Percentiles rank a stretch among this genome's conserved stretches.
These are phyloP conservation scores for Rachicladosporium sp. DNA, from an alignment of 2,329 filamentous ascomycete species.

Conservation along the genomic window DNA sequence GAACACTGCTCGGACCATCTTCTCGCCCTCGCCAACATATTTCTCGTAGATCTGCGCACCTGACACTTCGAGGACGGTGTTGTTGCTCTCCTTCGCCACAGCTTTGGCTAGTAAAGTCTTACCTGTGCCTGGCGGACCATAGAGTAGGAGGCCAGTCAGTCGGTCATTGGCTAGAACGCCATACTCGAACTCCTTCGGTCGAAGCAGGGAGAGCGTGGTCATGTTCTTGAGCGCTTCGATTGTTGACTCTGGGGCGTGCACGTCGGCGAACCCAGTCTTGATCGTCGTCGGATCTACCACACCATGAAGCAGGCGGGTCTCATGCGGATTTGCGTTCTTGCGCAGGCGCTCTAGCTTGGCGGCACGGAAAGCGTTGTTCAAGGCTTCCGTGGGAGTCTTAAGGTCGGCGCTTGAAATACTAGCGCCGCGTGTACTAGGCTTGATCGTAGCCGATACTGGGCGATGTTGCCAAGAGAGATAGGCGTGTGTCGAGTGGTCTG, in stretches of 20 bases:
- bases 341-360: conserved; percentile 35
- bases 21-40: conserved; percentile 92
- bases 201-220: conserved; percentile 72
- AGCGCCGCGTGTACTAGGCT: background rate
- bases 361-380: background rate
- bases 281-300: conserved; percentile 74
- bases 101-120: conserved; percentile 68
- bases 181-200: conserved; percentile 92
- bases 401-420: background rate
- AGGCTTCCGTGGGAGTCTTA: conserved; percentile 4
- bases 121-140: conserved; percentile 80
- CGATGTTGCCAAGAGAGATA: conserved; percentile 3
- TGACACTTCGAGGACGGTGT: conserved; percentile 68
- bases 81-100: conserved; percentile 52
- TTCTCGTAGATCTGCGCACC: conserved; percentile 91
- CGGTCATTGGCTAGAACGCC: conserved; percentile 84
- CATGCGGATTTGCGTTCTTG: conserved; percentile 58
- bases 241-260: conserved; percentile 71
- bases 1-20: conserved; percentile 89
- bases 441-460: background rate
- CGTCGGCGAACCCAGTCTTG: conserved; percentile 73
- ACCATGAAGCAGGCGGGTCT: conserved; percentile 69
- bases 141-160: conserved; percentile 89
- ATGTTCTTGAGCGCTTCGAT: conserved; percentile 79
- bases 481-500: conserved; percentile 10